Base-by-base conservation (phyloP, 2,329 filamentous ascomycete species). In the Aspergillus aculeatus region DNA sequence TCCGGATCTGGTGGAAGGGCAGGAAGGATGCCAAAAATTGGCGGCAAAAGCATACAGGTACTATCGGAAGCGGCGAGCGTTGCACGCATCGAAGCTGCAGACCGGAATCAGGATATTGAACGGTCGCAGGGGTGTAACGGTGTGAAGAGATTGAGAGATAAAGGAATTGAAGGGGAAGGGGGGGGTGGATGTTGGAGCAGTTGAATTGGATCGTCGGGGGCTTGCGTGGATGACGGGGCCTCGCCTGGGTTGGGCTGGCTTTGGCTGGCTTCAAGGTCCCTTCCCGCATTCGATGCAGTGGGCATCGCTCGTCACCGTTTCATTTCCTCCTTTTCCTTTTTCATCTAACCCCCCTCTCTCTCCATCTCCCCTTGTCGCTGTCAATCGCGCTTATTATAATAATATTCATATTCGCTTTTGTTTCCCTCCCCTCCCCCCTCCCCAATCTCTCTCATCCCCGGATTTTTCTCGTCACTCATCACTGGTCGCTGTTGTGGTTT, bases 181-280 rank as follows among this genome's bases (percentile, higher is more conserved):
- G n/a, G n/a, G 21, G 21, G 21, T 2, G 21, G 21, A 21, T 21
- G 21, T 21, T 21, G 38, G 38, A 16, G 14, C 38, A 9, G 26
- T 29, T 19, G 38, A 44, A 44, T n/a, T 51, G 53, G 66, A 68
- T 68, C 66, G 62, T 60, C 66, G 54, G 49, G 47, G 56, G 66
- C 61, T 68, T 68, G 65, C 66, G 66, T 67, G 66, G 66, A 67
- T 64, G 62, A 66, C 64, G 64, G 63, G 63, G 53, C 57, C 56
- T 55, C 57, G 54, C 57, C 51, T 58, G 58, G 62, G 59, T 63
- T 52, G 62, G 63, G 38, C 50, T 35, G 32, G 32, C 6, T 29
- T 29, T 29, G 26, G 26, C 26, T 7, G 26, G 26, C 26, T 29
- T 35, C 14, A 35, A 35, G 26, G 26, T 53, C 32, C 49, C 56